A percentile compares a stretch with the other conserved stretches of the same genome.
Conservation (phyloP, 495 filamentous ascomycete species). For the Aspergillus affinis region DNA sequence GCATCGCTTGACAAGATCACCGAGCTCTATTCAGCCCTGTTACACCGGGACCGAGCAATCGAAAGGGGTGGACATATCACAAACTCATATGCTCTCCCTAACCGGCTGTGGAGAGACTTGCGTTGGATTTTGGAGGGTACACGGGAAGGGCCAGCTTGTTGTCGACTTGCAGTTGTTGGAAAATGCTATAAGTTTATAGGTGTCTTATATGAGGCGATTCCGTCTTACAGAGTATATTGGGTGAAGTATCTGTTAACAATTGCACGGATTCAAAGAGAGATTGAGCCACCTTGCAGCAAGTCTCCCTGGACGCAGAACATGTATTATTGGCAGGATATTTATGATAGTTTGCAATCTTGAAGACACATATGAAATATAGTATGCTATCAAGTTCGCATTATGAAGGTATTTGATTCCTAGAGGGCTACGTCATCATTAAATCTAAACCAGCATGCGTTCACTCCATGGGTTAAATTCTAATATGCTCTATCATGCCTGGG, state of each 20-base stretch:
- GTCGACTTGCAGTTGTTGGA: background rate
- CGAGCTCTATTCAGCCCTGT: background rate
- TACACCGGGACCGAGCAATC: background rate
- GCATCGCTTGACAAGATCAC: background rate
- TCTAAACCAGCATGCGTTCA: no score
- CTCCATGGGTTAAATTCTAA: no score
- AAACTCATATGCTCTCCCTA: slow-evolving; percentile 2
- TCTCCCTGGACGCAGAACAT: slow-evolving; percentile 2
- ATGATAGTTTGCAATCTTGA: background rate
- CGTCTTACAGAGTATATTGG: slow-evolving; percentile 2
- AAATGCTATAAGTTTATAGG: slow-evolving; percentile 4
- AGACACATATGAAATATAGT: background rate
- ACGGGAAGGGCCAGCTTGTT: background rate
- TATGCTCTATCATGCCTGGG: no score
- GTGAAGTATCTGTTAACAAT: background rate
- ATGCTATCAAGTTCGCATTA: background rate
- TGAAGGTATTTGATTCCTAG: background rate
- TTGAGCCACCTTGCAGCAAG: background rate
- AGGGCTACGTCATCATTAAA: background rate
- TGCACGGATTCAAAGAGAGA: background rate
- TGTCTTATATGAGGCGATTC: slow-evolving; percentile 1
- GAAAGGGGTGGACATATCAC: background rate
- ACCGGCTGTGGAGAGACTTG: slow-evolving; percentile 7
- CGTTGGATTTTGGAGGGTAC: slow-evolving; percentile 3
- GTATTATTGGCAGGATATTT: slow-evolving; percentile 4